A percentile compares a stretch with the other conserved stretches of the same genome.
These are phyloP conservation scores for Boletus edulis DNA, from an alignment of 768 basidiomycete genomes.

Conservation along the genomic window DNA sequence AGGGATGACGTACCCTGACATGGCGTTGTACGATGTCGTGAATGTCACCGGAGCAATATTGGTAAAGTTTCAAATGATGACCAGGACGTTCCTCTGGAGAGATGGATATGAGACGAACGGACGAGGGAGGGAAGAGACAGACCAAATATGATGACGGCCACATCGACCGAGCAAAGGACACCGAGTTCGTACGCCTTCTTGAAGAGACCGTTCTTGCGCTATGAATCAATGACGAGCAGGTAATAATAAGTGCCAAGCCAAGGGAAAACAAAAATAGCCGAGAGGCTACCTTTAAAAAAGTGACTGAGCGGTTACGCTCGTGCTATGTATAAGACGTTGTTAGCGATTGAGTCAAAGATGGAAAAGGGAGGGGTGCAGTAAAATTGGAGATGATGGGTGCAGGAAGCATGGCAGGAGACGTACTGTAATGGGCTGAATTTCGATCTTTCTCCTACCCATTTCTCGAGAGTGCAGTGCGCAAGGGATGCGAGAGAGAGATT, in stretches of 20 bases:
- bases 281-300: constrained; percentile 78
- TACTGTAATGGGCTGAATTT: constrained; percentile 78
- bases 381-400: constrained; percentile 29
- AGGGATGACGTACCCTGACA: constrained; percentile 39
- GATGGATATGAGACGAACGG: neutral
- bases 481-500: constrained; percentile 9
- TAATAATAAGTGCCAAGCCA: constrained; percentile 36
- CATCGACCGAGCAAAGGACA: constrained; percentile 86
- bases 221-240: constrained; percentile 20
- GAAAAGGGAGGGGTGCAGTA: constrained; percentile 24
- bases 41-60: constrained; percentile 74
- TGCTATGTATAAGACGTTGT: constrained; percentile 60
- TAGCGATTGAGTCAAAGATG: constrained; percentile 34
- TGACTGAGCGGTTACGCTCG: constrained; percentile 88
- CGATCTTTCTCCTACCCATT: constrained; percentile 80
- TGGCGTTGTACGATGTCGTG: constrained; percentile 70
- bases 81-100: constrained; percentile 70
- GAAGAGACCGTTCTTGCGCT: constrained; percentile 90
- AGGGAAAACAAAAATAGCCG: constrained; percentile 58
- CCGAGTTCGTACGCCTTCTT: constrained; percentile 90
- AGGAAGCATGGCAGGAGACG: constrained; percentile 31
- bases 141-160: constrained; percentile 87
- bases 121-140: constrained; percentile 26
- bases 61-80: constrained; percentile 78
- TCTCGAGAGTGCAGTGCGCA: constrained; percentile 4